Base-by-base conservation (phyloP, 495 filamentous ascomycete genomes). In the Trichoderma virens region DNA sequence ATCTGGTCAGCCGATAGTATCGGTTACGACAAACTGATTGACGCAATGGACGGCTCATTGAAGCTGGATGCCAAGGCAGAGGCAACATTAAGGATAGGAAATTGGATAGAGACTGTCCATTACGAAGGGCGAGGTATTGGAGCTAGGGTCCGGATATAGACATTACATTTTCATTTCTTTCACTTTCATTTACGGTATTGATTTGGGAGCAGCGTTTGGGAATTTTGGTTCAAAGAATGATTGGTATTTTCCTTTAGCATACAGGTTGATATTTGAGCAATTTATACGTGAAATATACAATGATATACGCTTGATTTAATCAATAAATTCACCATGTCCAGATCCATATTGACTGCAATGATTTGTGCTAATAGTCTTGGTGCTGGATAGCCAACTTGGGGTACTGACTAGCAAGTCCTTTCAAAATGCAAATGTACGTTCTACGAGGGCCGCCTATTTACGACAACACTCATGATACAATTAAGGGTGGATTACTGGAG, bases 41-140 rank as follows among this genome's bases (percentile, higher is more conserved):
- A 85, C 69, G 93, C 94, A n/a, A 72, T 98, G n/a, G 91, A 93
- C 13, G 91, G 93, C 0, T 78, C 75, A 31, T 72, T 97, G 67
- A 87, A 88, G 72, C 71, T 98, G 65, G 88, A 92, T 74, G 88
- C 92, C n/a, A 78, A 80, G 65, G 94, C 92, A 7, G 77, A 82
- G 35, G 86, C 93, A 18, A 84, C 83, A 31, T 76, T 97, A 25
- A 79, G 82, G 69, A 72, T 97, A 62, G 88, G 86, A n/a, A 73
- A 82, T 68, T 97, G 90, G 84, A 80, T 69, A 61, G 84, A 92
- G 74, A 77, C 72, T 60, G 68, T 97, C 41, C 84, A 85, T 82
- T 92, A 88, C 74, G 69, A 79, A 65, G 90, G 89, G 25, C 82
- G 81, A 70, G 87, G 87, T 0, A 92, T 97, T 73, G 88, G 86